Evolutionary conservation across 2,329 filamentous ascomycete species (phyloP), one percentile per base, ranked within the genome.

Genomic region (Epichloe sibirici): DNA sequence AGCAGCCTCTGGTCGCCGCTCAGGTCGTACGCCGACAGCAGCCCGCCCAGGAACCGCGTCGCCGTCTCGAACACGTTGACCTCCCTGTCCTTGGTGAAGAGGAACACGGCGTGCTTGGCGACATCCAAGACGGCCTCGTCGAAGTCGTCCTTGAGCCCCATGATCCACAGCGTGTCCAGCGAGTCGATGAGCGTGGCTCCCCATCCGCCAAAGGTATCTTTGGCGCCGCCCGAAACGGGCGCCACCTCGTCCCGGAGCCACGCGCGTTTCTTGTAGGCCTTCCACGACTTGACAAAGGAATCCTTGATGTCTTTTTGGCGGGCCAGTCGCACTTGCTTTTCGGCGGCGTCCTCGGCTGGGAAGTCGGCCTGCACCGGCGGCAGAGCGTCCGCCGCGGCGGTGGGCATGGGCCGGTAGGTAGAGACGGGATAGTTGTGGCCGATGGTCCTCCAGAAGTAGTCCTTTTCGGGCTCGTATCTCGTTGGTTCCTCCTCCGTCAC

Each of bases 121-220:
- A 76, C 70, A 2, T 74, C 77, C 17, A 68, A 65, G 2, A 76
- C 72, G 4, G 80, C 79, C 21, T 73, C 63, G 48, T 74, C 65
- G 57, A 84, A 83, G 35, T 84, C 81, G 1, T 74, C 67, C 35
- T 71, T 65, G 43, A 83, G 63, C 6, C 66, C 79, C 79, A 83
- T 81, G 45, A 85, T 82, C 71, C 74, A 77, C 2, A 84, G 71
- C 0, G 79, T 81, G 55, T 83, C 80, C 49, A 84, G 69, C 0
- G 74, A 67, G 59, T 85, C 81, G 25, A 84, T 74, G 48, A 83
- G 63, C 0, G 79, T 82, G 3, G 79, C 80, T 0, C 71, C 78
- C 72, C 77, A 81, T 25, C 74, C 74, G 9, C 76, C 75, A 58
- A 78, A 78, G 0, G 66, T 65, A 52, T 76, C 71, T 53, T 70